Conservation (phyloP, 2,329 filamentous ascomycete genomes). For the Didymella pomorum region DNA sequence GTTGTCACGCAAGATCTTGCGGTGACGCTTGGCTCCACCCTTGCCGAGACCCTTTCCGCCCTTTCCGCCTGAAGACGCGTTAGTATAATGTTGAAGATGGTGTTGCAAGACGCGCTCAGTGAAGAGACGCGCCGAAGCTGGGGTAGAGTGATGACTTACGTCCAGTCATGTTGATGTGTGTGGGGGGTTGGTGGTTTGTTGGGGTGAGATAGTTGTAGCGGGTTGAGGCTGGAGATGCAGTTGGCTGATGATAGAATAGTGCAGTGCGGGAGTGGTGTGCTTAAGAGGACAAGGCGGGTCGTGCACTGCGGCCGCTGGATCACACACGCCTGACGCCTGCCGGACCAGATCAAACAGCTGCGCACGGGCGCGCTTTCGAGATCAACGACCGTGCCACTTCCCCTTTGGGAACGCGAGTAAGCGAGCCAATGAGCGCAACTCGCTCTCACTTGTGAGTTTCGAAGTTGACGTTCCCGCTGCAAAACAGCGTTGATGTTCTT, state of each 20-base stretch:
- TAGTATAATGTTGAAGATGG: conserved; percentile 34
- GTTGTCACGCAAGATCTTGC: conserved; percentile 65
- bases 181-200: conserved; percentile 29
- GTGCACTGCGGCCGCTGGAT: conserved; percentile 34
- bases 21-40: conserved; percentile 63
- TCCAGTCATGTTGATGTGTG: conserved; percentile 60
- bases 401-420: conserved; percentile 30
- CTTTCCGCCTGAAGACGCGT: conserved; percentile 58
- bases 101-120: conserved; percentile 50
- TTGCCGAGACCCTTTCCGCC: conserved; percentile 64
- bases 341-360: conserved; percentile 40
- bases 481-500: conserved; percentile 39
- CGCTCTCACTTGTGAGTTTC: conserved; percentile 31
- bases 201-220: conserved; percentile 27
- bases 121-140: conserved; percentile 21
- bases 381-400: conserved; percentile 46
- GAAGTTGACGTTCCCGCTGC: conserved; percentile 34
- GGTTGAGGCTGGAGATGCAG: conserved; percentile 26
- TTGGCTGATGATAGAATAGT: conserved; percentile 31
- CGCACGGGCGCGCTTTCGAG: conserved; percentile 43
- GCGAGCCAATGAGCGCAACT: conserved; percentile 36
- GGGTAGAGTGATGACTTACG: conserved; percentile 47
- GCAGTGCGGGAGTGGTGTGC: conserved; percentile 31
- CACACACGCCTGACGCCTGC: conserved; percentile 36
- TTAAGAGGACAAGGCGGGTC: conserved; percentile 38